Evolutionary conservation across 768 basidiomycete species (phyloP), one percentile per base, ranked within the genome.

Genomic region (Pholiota microspora): DNA sequence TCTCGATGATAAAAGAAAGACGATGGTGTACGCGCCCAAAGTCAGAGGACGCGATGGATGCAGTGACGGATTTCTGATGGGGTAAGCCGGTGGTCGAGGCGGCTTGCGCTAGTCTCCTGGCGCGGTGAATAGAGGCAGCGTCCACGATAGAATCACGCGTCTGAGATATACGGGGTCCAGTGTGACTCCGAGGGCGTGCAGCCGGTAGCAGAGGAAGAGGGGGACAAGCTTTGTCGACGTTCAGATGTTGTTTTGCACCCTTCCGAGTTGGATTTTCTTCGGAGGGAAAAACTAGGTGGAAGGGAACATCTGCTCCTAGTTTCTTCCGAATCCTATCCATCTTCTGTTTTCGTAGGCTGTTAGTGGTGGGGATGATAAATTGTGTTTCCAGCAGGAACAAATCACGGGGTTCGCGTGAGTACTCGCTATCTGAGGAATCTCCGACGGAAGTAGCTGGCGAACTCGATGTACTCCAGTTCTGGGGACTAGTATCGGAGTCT

Each of bases 231-330:
- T 55, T 55, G n/a, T 49, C 51, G 45, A 34, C 18, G 31, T 52
- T 35, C 10, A 31, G 10, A n/a, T 49, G 42, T 31, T 31, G 29
- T 31, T 6, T 31, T 31, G 29, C 12, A 6, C 7, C 12, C 7
- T 31, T 12, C 6, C 29, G 29, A 31, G 29, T 13, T 23, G 27
- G 34, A 12, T 2, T 9, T 29, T 29, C 25, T 16, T 42, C 50
- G 18, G 55, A 54, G 16, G 83, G 77, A 67, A 87, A 88, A 47
- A 89, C 81, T 27, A 86, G 75, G 32, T 80, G 74, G 1, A 77
- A 59, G 6, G 87, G 88, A 18, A 88, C 81, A 24, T 77, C 81
- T 16, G 85, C 75, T 0, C 88, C 88, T 2, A 89, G 75, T 59
- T 71, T 83, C 62, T 77, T 80, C 49, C 81, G 74, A 47, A 89